Conservation (phyloP, 225 moss, liverwort and hornwort genomes). For the Lunularia cruciata region DNA sequence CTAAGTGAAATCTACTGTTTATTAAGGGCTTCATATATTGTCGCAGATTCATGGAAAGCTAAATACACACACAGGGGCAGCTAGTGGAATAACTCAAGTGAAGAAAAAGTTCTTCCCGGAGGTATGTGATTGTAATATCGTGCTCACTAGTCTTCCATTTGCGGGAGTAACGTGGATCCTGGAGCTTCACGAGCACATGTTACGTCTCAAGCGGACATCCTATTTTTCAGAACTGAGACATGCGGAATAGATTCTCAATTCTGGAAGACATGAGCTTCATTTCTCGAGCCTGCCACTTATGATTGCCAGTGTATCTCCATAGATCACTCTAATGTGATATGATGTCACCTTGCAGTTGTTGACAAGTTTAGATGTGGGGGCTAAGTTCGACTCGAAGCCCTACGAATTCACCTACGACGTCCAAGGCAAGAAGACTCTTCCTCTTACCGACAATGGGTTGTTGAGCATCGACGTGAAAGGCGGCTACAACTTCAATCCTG, state of each 20-base stretch:
- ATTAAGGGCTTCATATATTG: background rate
- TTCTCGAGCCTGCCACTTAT: too few relatives aligned
- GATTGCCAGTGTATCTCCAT: too few relatives aligned
- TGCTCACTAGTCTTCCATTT: background rate
- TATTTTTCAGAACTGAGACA: too few relatives aligned
- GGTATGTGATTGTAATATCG: constrained; percentile 21
- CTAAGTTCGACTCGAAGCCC: constrained; percentile 89
- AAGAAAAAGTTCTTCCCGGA: constrained; percentile 83
- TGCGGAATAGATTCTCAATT: too few relatives aligned
- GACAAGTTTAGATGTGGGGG: constrained; percentile 87
- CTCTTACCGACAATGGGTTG: constrained; percentile 84
- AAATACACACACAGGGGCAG: constrained; percentile 81
- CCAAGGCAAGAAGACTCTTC: constrained; percentile 82
- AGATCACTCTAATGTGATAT: too few relatives aligned
- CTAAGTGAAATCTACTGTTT: too few relatives aligned
- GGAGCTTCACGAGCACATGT: too few relatives aligned
- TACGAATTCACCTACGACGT: constrained; percentile 86
- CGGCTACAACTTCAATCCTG: constrained; percentile 83
- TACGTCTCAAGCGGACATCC: too few relatives aligned
- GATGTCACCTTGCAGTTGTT: constrained; percentile 61
- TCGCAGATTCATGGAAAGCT: constrained; percentile 83
- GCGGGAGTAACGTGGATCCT: too few relatives aligned
- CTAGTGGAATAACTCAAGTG: constrained; percentile 65
- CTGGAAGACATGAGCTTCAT: too few relatives aligned
- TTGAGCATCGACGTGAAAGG: constrained; percentile 85